Evolutionary conservation across 176 grass and related monocot species (phyloP).

Genomic region (Otatea glauca): DNA sequence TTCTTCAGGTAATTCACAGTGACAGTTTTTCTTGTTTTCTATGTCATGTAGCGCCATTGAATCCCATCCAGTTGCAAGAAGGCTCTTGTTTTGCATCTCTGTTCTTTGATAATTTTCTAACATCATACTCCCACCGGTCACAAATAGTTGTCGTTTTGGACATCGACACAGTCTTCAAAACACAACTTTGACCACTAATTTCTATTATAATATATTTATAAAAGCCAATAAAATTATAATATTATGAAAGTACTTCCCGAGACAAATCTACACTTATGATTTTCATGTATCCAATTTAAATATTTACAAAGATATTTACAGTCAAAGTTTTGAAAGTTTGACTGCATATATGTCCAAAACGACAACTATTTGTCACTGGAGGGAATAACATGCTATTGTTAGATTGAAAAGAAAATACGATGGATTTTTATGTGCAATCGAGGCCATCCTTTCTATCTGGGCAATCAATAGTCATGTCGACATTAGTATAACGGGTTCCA

Average conservation of each 20-base stretch:
- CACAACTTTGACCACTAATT: too few relatives aligned
- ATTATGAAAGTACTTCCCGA: too few relatives aligned
- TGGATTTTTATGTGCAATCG: background rate
- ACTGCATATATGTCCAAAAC: too few relatives aligned
- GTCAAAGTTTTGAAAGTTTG: too few relatives aligned
- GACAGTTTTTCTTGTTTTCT: background rate
- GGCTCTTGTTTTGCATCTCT: conserved; percentile 6
- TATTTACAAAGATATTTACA: too few relatives aligned
- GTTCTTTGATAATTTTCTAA: background rate
- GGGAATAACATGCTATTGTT: background rate
- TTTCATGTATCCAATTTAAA: too few relatives aligned
- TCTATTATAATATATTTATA: too few relatives aligned
- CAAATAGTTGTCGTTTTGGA: too few relatives aligned
- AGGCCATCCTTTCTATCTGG: background rate
- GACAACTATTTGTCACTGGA: too few relatives aligned
- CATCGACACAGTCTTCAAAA: too few relatives aligned
- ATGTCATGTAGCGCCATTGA: conserved; percentile 13
- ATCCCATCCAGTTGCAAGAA: background rate
- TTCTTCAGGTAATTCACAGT: conserved; percentile 73
- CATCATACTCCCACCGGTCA: background rate
- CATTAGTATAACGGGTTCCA: background rate
- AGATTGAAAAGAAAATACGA: background rate
- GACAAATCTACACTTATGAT: too few relatives aligned
- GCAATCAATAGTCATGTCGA: background rate
- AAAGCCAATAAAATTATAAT: too few relatives aligned